Conservation (phyloP, 1,139 yeast genomes). For the Taphrina confusa region DNA sequence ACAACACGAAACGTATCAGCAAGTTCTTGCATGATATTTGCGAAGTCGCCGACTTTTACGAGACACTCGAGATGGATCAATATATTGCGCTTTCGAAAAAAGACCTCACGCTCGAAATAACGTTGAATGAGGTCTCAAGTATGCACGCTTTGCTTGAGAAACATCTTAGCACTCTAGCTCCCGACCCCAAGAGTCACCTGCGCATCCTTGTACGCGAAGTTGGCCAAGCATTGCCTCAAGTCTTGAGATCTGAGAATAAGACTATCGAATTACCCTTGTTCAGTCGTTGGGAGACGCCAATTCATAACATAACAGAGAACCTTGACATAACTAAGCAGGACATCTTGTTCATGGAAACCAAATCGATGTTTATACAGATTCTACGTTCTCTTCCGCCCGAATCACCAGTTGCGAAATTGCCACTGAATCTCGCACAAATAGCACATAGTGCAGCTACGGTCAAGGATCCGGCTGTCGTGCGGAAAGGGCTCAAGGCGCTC, state of each 20-base stretch:
- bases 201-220: conserved; percentile 45
- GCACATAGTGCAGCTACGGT: conserved; percentile 48
- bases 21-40: conserved; percentile 48
- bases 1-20: conserved; percentile 46
- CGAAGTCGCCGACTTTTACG: conserved; percentile 51
- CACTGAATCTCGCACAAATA: conserved; percentile 45
- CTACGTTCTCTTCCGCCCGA: conserved; percentile 48
- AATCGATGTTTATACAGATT: conserved; percentile 48
- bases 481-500: conserved; percentile 48
- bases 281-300: conserved; percentile 49
- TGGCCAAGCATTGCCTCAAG: conserved; percentile 46
- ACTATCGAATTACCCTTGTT: conserved; percentile 47
- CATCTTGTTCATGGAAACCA: conserved; percentile 49
- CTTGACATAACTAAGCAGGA: conserved; percentile 47
- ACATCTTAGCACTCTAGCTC: conserved; percentile 41
- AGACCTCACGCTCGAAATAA: conserved; percentile 47
- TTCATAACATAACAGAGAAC: conserved; percentile 45
- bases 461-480: conserved; percentile 45
- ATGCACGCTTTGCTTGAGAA: conserved; percentile 49
- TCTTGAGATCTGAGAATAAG: conserved; percentile 46
- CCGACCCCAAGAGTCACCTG: conserved; percentile 43
- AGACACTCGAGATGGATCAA: conserved; percentile 51
- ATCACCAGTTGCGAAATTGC: conserved; percentile 43
- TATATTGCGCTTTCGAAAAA: conserved; percentile 49
- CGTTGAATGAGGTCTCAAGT: conserved; percentile 48